These are phyloP conservation scores for Heliosperma pusillum DNA, from an alignment of 148 eudicot species.

Conservation along the genomic window DNA sequence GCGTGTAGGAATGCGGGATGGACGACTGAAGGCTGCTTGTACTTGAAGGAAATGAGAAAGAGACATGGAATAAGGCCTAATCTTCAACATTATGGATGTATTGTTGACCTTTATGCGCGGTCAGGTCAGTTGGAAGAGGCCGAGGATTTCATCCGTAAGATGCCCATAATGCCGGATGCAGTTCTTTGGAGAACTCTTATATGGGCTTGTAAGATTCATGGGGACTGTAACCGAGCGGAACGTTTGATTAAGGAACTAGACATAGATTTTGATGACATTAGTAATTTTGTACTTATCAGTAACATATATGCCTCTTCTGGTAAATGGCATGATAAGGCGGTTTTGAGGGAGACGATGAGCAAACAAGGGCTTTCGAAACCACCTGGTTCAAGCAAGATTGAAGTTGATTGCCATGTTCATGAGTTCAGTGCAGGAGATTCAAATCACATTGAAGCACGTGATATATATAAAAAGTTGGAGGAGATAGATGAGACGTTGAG, in stretches of 20 bases:
- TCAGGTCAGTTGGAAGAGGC: conserved; percentile 44
- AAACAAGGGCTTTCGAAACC: conserved; percentile 39
- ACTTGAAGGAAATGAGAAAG: conserved; percentile 29
- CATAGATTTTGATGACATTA: conserved; percentile 28
- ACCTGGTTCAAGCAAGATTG: conserved; percentile 45
- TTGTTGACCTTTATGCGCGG: conserved; percentile 46
- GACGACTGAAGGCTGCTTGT: conserved; percentile 30
- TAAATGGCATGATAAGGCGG: conserved; percentile 45
- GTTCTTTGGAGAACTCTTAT: conserved; percentile 46
- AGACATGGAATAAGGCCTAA: conserved; percentile 37
- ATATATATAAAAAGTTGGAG: conserved; percentile 33
- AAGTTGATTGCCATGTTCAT: conserved; percentile 35
- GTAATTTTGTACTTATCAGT: conserved; percentile 39
- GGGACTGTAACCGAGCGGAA: conserved; percentile 40
- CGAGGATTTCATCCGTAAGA: conserved; percentile 38
- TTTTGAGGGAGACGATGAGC: conserved; percentile 34
- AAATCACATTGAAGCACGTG: conserved; percentile 31
- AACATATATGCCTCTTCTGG: conserved; percentile 44
- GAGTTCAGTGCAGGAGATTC: conserved; percentile 47
- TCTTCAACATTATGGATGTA: conserved; percentile 48
- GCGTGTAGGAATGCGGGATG: conserved; percentile 51
- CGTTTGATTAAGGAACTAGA: conserved; percentile 37
- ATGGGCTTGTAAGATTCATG: conserved; percentile 47
- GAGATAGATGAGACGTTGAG: conserved; percentile 37
- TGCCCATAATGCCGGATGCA: conserved; percentile 39